phyloP scores from a whole-genome alignment of 805 yeast genomes.

The Dipodascopsis uninucleata region DNA sequence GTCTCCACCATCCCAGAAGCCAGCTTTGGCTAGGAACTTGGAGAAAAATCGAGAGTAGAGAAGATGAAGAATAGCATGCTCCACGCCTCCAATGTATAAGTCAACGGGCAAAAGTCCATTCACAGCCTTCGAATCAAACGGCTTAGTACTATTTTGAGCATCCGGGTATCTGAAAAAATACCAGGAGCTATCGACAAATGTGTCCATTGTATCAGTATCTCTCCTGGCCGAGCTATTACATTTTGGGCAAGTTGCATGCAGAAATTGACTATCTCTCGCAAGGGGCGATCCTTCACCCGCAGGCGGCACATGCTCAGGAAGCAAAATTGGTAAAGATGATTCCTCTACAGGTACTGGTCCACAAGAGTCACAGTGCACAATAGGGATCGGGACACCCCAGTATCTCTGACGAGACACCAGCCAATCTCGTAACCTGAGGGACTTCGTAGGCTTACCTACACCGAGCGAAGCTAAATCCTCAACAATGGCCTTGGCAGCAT shows the following conservation, averaged over 20 bases:
- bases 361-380: conserved; percentile 78
- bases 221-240: conserved; percentile 69
- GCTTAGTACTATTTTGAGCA: conserved; percentile 52
- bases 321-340: conserved; percentile 70
- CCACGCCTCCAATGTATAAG: conserved; percentile 90
- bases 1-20: conserved; percentile 61
- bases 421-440: conserved; percentile 84
- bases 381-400: conserved; percentile 99
- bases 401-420: conserved; percentile 88
- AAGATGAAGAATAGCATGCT: conserved; percentile 91
- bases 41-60: conserved; percentile 81
- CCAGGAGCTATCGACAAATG: conserved; percentile 98
- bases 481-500: conserved; percentile 52
- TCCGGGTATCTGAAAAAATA: conserved; percentile 84
- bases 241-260: conserved; percentile 71
- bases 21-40: conserved; percentile 66
- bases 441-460: conserved; percentile 48
- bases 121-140: conserved; percentile 54
- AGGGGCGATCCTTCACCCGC: conserved; percentile 61
- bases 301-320: conserved; percentile 53
- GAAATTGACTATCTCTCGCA: conserved; percentile 61
- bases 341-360: conserved; percentile 94
- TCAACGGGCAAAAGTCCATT: conserved; percentile 72
- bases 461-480: conserved; percentile 40
- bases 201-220: conserved; percentile 98